Conservation (phyloP, 495 filamentous ascomycete genomes). For the Eremomyces bilateralis region DNA sequence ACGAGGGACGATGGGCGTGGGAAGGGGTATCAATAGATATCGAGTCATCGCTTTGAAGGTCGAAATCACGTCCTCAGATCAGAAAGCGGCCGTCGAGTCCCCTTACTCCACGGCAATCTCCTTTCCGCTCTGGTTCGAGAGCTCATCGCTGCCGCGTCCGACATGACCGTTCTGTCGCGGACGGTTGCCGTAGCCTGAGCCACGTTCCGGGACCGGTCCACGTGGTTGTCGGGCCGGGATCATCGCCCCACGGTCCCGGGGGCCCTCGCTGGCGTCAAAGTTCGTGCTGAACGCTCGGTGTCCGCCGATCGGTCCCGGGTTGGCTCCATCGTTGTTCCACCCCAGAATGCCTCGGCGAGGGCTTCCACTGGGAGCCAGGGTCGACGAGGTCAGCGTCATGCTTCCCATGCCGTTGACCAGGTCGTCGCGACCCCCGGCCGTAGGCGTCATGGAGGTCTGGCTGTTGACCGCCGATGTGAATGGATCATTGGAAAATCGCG, state of each 20-base stretch:
- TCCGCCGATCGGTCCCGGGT: slow-evolving; percentile 64
- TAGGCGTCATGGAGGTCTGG: slow-evolving; percentile 56
- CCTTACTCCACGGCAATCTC: slow-evolving; percentile 23
- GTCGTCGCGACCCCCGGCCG: slow-evolving; percentile 49
- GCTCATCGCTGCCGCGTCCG: slow-evolving; percentile 59
- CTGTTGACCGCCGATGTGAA: slow-evolving; percentile 35
- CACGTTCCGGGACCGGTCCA: slow-evolving; percentile 55
- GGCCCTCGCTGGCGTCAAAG: slow-evolving; percentile 38
- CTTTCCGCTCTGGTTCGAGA: slow-evolving; percentile 32
- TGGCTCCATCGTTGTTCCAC: slow-evolving; percentile 33
- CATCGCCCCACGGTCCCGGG: slow-evolving; percentile 31
- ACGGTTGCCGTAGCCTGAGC: slow-evolving; percentile 19
- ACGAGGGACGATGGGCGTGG: no score
- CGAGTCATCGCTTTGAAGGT: no score
- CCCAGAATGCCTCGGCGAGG: slow-evolving; percentile 40
- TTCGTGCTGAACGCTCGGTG: slow-evolving; percentile 54
- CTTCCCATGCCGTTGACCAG: slow-evolving; percentile 45
- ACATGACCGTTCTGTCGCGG: slow-evolving; percentile 61
- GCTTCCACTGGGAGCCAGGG: slow-evolving; percentile 37
- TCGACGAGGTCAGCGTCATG: slow-evolving; percentile 37
- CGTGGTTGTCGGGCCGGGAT: slow-evolving; percentile 62
- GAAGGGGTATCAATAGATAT: no score
- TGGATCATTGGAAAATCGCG: slow-evolving; percentile 12
- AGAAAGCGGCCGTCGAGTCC: no score
- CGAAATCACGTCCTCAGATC: no score